phyloP scores from a whole-genome alignment of 2,329 filamentous ascomycete species.

The Achaetomium macrosporum region DNA sequence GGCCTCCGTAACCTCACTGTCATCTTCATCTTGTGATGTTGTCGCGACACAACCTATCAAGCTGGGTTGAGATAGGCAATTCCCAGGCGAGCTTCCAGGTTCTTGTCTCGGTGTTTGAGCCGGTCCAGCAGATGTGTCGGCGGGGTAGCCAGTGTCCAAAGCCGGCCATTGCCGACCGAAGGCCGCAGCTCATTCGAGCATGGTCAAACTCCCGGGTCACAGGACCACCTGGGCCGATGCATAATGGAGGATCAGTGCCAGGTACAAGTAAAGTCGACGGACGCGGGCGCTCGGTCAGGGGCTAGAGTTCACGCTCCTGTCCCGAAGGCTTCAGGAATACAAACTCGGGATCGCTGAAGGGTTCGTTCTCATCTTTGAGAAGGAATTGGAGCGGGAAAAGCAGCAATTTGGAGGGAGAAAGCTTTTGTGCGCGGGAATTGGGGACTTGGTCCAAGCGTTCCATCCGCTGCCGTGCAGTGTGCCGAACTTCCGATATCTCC shows the following conservation, averaged over 20 bases:
- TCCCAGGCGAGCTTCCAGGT: background rate
- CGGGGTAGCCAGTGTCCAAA: conserved; percentile 23
- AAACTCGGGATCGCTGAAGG: background rate
- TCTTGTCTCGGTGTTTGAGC: conserved; percentile 3
- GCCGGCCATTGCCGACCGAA: conserved; percentile 34
- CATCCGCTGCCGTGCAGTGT: no score
- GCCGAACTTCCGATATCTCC: background rate
- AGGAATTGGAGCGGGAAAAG: background rate
- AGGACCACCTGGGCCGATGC: conserved; percentile 11
- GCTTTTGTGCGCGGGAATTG: conserved; percentile 13
- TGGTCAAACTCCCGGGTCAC: conserved; percentile 9
- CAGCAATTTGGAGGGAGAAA: background rate
- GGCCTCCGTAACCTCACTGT: conserved; percentile 24
- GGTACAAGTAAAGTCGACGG: background rate
- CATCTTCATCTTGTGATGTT: conserved; percentile 21
- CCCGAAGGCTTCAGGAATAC: background rate
- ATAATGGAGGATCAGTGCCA: background rate
- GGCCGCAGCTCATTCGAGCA: conserved; percentile 13
- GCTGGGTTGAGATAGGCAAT: background rate
- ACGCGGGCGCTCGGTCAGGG: background rate
- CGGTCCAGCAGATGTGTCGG: conserved; percentile 14
- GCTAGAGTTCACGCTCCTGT: conserved; percentile 7
- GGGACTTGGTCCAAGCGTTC: conserved; percentile 5
- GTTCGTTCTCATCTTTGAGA: background rate
- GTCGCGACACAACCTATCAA: background rate